These are phyloP conservation scores for Trypanosoma scelopori DNA, from an alignment of 208 protist genomes.

Conservation along the genomic window DNA sequence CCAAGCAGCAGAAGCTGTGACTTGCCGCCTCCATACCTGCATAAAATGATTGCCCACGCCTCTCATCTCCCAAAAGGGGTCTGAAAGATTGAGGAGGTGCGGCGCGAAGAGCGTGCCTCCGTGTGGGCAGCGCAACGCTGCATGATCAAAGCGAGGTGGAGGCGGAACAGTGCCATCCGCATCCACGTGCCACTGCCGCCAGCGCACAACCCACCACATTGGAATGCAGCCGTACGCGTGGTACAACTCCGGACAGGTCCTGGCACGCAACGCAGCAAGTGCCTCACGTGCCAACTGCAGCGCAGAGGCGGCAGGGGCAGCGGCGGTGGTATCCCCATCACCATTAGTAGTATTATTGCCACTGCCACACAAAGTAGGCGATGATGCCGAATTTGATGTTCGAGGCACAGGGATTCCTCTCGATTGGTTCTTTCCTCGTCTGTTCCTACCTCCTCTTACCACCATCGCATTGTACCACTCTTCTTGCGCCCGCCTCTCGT, in stretches of 20 bases:
- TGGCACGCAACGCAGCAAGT: slow-evolving; percentile 19
- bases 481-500: slow-evolving; percentile 36
- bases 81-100: slow-evolving; percentile 67
- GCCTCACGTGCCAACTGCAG: slow-evolving; percentile 38
- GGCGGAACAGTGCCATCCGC: background rate
- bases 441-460: slow-evolving; percentile 1
- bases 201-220: slow-evolving; percentile 77
- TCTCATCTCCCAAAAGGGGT: slow-evolving; percentile 60
- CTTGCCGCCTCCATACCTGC: background rate
- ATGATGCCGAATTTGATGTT: background rate
- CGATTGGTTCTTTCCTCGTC: background rate
- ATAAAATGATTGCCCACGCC: slow-evolving; percentile 2
- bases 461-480: slow-evolving; percentile 25
- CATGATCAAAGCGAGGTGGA: slow-evolving; percentile 38
- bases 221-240: slow-evolving; percentile 68
- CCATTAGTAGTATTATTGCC: too few relatives aligned
- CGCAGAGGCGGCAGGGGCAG: slow-evolving; percentile 18
- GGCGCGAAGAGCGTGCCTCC: slow-evolving; percentile 42
- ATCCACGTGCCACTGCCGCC: slow-evolving; percentile 50
- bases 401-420: background rate
- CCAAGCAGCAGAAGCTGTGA: slow-evolving; percentile 4
- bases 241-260: slow-evolving; percentile 20
- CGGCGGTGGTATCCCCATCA: background rate
- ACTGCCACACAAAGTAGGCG: too few relatives aligned
- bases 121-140: slow-evolving; percentile 57